phyloP scores from a whole-genome alignment of 768 basidiomycete species.

The Mrakia hoshinonis region DNA sequence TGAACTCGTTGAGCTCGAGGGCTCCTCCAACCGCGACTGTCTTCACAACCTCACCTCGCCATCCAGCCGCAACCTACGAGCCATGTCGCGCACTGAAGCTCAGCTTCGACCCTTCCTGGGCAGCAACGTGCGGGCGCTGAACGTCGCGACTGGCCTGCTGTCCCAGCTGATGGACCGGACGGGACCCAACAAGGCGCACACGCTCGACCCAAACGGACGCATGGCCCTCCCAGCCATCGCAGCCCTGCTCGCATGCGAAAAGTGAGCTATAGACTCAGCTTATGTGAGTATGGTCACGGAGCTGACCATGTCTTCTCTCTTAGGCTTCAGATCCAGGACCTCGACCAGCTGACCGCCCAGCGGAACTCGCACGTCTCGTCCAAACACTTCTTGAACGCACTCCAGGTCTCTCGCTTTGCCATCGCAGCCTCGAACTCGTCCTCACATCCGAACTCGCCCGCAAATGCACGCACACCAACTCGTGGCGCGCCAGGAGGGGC shows the following conservation, averaged over 20 bases:
- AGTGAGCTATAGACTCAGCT: not conserved
- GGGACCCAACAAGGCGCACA: slow-evolving; percentile 7
- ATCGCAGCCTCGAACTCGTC: not conserved
- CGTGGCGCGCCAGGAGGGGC: not conserved
- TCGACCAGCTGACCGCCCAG: not conserved
- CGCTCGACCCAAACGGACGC: not conserved
- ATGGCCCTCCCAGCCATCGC: slow-evolving; percentile 5
- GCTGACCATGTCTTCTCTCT: not conserved
- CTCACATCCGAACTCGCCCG: not conserved
- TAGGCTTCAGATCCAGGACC: not conserved
- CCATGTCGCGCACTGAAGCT: not conserved
- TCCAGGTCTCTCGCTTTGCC: not conserved
- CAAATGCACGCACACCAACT: not conserved
- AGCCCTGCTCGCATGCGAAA: slow-evolving; percentile 1
- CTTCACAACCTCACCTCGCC: not conserved
- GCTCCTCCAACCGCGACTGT: not conserved
- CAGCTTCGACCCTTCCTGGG: not conserved
- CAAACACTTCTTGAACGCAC: slow-evolving; percentile 6
- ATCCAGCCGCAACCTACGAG: not conserved
- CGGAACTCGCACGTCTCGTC: slow-evolving; percentile 1
- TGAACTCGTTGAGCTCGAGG: not conserved
- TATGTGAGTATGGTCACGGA: no score
- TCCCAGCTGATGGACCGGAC: not conserved
- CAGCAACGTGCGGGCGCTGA: not conserved
- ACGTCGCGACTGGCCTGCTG: not conserved